These are phyloP conservation scores for Tetraselmis striata DNA, from an alignment of 139 green algal species.

Conservation along the genomic window DNA sequence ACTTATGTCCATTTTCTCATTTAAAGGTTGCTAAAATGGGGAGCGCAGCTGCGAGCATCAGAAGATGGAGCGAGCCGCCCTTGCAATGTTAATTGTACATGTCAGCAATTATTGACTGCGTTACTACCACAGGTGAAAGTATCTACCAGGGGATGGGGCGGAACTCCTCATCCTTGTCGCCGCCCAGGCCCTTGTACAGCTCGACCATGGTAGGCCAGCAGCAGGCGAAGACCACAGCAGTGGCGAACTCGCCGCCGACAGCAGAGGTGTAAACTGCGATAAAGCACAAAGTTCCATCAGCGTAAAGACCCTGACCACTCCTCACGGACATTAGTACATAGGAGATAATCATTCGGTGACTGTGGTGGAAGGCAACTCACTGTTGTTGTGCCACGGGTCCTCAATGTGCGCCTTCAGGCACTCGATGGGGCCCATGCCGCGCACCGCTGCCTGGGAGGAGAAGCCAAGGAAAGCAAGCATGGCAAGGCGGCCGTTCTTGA, in stretches of 20 bases:
- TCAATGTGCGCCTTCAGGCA: conserved; percentile 71
- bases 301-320: neutral
- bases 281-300: neutral
- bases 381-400: conserved; percentile 84
- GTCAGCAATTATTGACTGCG: too few species aligned
- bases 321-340: neutral
- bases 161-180: conserved; percentile 28
- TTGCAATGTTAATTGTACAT: too few species aligned
- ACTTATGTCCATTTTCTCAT: neutral
- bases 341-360: neutral
- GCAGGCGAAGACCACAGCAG: conserved; percentile 57
- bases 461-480: conserved; percentile 91
- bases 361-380: conserved; percentile 29
- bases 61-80: too few species aligned
- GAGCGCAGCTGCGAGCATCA: too few species aligned
- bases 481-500: conserved; percentile 94
- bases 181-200: conserved; percentile 45
- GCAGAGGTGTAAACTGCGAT: conserved; percentile 73
- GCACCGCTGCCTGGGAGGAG: conserved; percentile 64
- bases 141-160: neutral
- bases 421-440: conserved; percentile 75
- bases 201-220: conserved; percentile 73
- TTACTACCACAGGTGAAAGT: too few species aligned
- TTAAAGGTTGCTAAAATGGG: too few species aligned
- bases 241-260: conserved; percentile 65